Evolutionary conservation across 768 basidiomycete genomes (phyloP).

Genomic region (Nevesoporus exiguus): DNA sequence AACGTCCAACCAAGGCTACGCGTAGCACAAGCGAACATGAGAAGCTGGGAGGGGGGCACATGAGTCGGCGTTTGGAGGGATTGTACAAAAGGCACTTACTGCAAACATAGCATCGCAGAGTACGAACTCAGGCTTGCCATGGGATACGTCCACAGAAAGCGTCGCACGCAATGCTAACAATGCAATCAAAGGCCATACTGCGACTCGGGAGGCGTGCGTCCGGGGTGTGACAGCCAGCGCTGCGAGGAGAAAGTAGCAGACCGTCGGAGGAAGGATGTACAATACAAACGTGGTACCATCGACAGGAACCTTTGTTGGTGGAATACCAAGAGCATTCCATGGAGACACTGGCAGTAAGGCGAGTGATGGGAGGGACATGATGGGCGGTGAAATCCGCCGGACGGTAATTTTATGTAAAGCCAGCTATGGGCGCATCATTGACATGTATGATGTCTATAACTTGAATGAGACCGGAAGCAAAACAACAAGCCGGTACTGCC

Average conservation of each 20-base stretch:
- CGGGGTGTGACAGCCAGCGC: not conserved
- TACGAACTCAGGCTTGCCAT: not conserved
- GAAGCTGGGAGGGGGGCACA: not conserved
- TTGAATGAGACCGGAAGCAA: too few species aligned
- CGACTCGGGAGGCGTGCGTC: not conserved
- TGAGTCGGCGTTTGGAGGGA: not conserved
- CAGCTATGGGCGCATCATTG: too few species aligned
- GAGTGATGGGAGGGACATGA: too few species aligned
- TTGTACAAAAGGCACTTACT: not conserved
- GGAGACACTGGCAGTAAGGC: too few species aligned
- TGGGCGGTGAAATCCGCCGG: too few species aligned
- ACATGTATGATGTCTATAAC: too few species aligned
- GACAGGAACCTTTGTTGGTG: not conserved
- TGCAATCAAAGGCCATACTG: not conserved
- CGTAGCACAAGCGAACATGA: not conserved
- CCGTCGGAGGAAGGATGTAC: not conserved
- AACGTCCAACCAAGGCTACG: conserved; percentile 1
- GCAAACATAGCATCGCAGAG: not conserved
- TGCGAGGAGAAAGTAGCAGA: not conserved
- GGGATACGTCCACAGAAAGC: not conserved
- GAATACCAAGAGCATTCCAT: not conserved
- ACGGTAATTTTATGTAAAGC: too few species aligned
- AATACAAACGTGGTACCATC: not conserved
- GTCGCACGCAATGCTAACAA: not conserved
- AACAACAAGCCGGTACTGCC: too few species aligned